Evolutionary conservation across 2,329 filamentous ascomycete genomes (phyloP).

Genomic region (Trichoderma sp.): DNA sequence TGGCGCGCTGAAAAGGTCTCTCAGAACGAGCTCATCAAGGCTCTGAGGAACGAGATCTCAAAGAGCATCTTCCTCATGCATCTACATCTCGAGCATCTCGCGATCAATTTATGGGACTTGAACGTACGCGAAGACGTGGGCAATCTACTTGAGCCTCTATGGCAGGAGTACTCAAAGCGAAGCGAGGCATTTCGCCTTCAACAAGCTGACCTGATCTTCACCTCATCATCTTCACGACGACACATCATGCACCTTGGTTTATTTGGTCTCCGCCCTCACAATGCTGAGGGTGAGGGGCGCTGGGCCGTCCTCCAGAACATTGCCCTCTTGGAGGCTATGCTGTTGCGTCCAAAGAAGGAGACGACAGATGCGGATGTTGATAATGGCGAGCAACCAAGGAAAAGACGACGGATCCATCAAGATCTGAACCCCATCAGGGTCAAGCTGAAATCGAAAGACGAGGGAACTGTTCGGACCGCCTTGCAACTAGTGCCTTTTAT

Average conservation of each 20-base stretch:
- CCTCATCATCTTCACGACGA: constrained; percentile 46
- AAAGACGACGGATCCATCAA: constrained; percentile 51
- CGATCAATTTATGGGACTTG: constrained; percentile 47
- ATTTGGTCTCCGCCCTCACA: constrained; percentile 58
- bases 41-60: constrained; percentile 76
- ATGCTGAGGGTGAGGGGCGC: constrained; percentile 58
- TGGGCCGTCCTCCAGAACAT: constrained; percentile 64
- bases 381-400: constrained; percentile 54
- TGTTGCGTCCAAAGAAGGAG: constrained; percentile 38
- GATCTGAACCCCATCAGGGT: constrained; percentile 51
- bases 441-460: constrained; percentile 51
- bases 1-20: constrained; percentile 73
- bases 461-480: constrained; percentile 52
- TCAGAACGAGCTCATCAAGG: constrained; percentile 62
- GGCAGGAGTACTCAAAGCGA: constrained; percentile 74
- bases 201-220: constrained; percentile 72
- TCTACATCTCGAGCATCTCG: constrained; percentile 62
- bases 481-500: constrained; percentile 63
- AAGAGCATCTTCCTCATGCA: constrained; percentile 69
- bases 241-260: constrained; percentile 52
- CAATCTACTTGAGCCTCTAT: constrained; percentile 70
- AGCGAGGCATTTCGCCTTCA: constrained; percentile 72
- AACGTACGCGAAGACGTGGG: constrained; percentile 55
- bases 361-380: constrained; percentile 34
- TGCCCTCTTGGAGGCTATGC: constrained; percentile 58